Percentiles rank a stretch among this genome's conserved stretches.
Evolutionary conservation across 495 filamentous ascomycete genomes (phyloP).

Genomic region (Penicillium mononematosum): DNA sequence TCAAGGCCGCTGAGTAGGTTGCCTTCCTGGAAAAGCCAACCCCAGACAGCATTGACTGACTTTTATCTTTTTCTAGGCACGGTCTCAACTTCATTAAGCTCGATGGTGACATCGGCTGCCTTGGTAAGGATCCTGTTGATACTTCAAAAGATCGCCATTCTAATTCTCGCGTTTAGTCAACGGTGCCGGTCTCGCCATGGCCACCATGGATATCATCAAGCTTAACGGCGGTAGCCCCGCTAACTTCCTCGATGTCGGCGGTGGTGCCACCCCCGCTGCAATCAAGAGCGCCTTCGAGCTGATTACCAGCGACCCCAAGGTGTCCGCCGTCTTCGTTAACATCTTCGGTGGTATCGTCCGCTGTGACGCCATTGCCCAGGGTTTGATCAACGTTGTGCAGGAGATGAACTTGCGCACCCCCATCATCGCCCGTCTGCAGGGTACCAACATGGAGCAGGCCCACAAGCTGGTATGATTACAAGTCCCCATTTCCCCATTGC

Average conservation of each 20-base stretch:
- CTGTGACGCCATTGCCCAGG: constrained; percentile 96
- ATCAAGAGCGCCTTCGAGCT: constrained; percentile 97
- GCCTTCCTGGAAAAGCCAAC: background rate
- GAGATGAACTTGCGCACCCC: constrained; percentile 93
- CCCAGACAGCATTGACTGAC: constrained; percentile 19
- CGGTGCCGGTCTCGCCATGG: constrained; percentile 98
- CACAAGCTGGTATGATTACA: constrained; percentile 66
- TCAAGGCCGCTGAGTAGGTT: constrained; percentile 82
- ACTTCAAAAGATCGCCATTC: constrained; percentile 4
- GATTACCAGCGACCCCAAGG: constrained; percentile 97
- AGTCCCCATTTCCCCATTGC: background rate
- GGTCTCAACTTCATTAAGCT: constrained; percentile 99
- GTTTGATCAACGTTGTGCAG: constrained; percentile 89
- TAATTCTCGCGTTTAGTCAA: constrained; percentile 62
- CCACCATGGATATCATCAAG: constrained; percentile 99
- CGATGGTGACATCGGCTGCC: constrained; percentile 97
- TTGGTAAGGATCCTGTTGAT: constrained; percentile 44
- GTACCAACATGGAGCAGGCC: constrained; percentile 97
- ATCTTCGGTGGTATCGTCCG: constrained; percentile 99
- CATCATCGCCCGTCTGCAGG: constrained; percentile 93
- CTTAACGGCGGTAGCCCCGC: constrained; percentile 93
- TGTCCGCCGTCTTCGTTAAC: constrained; percentile 98
- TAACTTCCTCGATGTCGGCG: constrained; percentile 98
- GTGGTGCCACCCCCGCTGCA: constrained; percentile 92
- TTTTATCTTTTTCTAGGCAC: constrained; percentile 35